These are phyloP conservation scores for Thuidium tamariscinum DNA, from an alignment of 225 moss, liverwort and hornwort species.

Conservation along the genomic window DNA sequence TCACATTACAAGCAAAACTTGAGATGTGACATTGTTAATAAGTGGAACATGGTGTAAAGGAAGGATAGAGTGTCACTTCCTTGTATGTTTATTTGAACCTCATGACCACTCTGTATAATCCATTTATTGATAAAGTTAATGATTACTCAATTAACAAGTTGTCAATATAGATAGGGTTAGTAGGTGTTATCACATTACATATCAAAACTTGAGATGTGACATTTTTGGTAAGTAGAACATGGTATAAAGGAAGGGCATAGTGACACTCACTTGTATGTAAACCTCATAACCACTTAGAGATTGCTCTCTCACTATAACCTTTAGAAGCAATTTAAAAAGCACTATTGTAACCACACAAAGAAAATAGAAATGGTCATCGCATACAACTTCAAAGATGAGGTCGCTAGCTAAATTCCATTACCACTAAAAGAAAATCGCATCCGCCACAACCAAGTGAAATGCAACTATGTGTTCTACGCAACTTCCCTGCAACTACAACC, in stretches of 20 bases:
- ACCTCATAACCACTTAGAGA: too few relatives aligned
- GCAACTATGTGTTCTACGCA: too few relatives aligned
- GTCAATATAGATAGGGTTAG: too few relatives aligned
- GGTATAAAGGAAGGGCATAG: too few relatives aligned
- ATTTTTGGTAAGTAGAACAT: too few relatives aligned
- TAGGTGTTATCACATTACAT: too few relatives aligned
- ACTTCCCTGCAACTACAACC: too few relatives aligned
- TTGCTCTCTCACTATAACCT: background rate
- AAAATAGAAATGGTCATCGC: fast-evolving
- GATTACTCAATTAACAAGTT: fast-evolving
- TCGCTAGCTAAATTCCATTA: background rate
- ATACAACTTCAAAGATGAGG: background rate
- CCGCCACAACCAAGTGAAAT: too few relatives aligned
- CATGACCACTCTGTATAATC: background rate
- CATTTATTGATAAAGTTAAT: background rate
- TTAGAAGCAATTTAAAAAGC: background rate
- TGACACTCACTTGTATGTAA: too few relatives aligned
- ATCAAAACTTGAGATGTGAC: too few relatives aligned
- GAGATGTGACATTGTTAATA: background rate
- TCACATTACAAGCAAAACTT: background rate
- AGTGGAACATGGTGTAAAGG: fast-evolving
- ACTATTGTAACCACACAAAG: fast-evolving
- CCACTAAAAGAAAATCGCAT: too few relatives aligned
- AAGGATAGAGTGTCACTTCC: background rate
- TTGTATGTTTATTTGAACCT: too few relatives aligned